A percentile compares a stretch with the other conserved stretches of the same genome.
These are phyloP conservation scores for Pseudopediastrum boryanum DNA, from an alignment of 139 green algal species.

Conservation along the genomic window DNA sequence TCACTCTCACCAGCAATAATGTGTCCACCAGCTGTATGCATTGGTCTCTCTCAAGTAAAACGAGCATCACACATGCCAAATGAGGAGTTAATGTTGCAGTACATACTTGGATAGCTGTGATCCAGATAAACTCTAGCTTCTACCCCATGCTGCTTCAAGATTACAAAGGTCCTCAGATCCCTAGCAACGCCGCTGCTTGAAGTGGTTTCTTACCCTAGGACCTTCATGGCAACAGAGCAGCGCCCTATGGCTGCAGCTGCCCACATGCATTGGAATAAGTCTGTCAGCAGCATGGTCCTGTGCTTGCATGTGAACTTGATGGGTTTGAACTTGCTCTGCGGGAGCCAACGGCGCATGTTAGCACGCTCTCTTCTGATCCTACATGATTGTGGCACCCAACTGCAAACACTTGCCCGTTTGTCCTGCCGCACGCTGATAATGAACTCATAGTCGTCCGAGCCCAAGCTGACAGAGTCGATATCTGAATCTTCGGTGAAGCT, in stretches of 20 bases:
- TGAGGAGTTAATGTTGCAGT: no score
- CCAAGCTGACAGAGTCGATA: slow-evolving; percentile 47
- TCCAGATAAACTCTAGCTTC: no score
- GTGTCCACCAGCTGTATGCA: no score
- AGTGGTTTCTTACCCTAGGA: slow-evolving; percentile 54
- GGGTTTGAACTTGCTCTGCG: slow-evolving; percentile 77
- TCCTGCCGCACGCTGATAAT: slow-evolving; percentile 69
- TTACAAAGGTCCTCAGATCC: no score
- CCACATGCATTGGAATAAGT: slow-evolving; percentile 72
- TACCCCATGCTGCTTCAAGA: no score
- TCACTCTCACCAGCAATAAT: no score
- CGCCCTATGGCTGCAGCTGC: slow-evolving; percentile 43
- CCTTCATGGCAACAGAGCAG: slow-evolving; percentile 50
- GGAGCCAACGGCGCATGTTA: neutral
- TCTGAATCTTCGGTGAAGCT: slow-evolving; percentile 59
- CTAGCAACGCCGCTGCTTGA: neutral
- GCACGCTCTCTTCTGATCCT: neutral
- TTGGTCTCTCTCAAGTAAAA: no score
- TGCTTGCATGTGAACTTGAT: slow-evolving; percentile 78
- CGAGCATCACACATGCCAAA: no score
- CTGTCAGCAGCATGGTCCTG: slow-evolving; percentile 71
- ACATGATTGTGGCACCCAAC: neutral
- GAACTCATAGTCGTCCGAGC: slow-evolving; percentile 69
- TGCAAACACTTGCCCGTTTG: slow-evolving; percentile 70
- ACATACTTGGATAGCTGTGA: no score